Conservation (phyloP, 768 basidiomycete species). For the Chalciporus chontae region DNA sequence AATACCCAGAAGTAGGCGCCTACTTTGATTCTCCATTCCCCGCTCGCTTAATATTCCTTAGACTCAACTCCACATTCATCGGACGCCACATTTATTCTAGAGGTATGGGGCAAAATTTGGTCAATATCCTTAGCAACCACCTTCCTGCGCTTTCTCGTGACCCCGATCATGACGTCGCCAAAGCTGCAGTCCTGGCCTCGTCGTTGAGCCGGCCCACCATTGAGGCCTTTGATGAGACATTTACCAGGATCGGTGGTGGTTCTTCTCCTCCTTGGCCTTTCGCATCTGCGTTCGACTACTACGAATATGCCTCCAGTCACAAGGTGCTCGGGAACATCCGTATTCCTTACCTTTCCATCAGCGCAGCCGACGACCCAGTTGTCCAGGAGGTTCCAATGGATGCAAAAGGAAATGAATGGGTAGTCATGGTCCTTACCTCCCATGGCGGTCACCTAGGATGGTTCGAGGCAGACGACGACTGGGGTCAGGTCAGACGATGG, state of each 20-base stretch:
- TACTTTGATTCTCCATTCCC: conserved; percentile 7
- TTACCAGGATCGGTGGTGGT: conserved; percentile 71
- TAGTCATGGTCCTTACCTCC: conserved; percentile 58
- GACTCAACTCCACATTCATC: conserved; percentile 52
- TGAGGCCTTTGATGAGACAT: conserved; percentile 54
- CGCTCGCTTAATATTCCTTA: conserved; percentile 25
- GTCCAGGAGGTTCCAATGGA: conserved; percentile 61
- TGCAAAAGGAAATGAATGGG: conserved; percentile 48
- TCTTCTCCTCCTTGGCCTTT: conserved; percentile 53
- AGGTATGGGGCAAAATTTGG: conserved; percentile 75
- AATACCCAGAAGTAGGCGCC: conserved; percentile 34
- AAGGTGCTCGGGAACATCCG: conserved; percentile 53
- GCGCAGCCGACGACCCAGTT: conserved; percentile 75
- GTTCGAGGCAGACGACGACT: conserved; percentile 54
- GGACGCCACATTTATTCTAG: conserved; percentile 68
- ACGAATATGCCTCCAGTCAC: conserved; percentile 56
- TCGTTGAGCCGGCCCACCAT: conserved; percentile 52
- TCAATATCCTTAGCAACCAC: conserved; percentile 54
- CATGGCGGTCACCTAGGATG: conserved; percentile 81
- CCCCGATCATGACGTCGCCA: conserved; percentile 48
- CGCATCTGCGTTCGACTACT: conserved; percentile 43
- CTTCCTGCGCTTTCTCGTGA: conserved; percentile 43
- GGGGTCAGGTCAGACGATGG: conserved; percentile 48
- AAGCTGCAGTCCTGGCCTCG: conserved; percentile 44
- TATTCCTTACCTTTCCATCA: conserved; percentile 74